Conservation (phyloP, 2,329 filamentous ascomycete genomes). For the Rhinocladiella similis region DNA sequence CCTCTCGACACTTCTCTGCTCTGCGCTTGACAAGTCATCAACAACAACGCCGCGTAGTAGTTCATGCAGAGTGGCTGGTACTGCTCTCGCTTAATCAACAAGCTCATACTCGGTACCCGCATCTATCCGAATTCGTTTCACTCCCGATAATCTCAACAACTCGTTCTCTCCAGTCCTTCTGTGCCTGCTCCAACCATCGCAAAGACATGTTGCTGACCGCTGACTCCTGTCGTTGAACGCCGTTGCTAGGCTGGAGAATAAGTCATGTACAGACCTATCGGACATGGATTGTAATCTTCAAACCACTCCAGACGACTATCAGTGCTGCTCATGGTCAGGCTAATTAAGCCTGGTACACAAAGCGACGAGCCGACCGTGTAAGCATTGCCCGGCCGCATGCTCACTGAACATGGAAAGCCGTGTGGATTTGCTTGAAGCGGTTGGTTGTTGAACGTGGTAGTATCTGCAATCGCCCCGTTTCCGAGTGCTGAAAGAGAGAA, state of each 20-base stretch:
- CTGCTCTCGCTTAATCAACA: background rate
- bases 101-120: background rate
- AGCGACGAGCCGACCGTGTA: conserved; percentile 48
- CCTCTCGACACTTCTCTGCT: background rate
- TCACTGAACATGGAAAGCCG: conserved; percentile 38
- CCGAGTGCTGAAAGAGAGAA: conserved; percentile 48
- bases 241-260: conserved; percentile 11
- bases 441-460: conserved; percentile 55
- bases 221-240: background rate
- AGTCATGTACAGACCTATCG: conserved; percentile 26
- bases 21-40: background rate
- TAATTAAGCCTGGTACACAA: conserved; percentile 41
- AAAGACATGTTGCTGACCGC: background rate
- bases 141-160: background rate
- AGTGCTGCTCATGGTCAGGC: conserved; percentile 53
- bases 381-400: conserved; percentile 53
- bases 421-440: conserved; percentile 46
- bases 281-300: conserved; percentile 58
- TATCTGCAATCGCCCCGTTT: conserved; percentile 41
- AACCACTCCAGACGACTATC: conserved; percentile 59
- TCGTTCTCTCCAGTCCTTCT: background rate
- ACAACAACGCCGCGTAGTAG: background rate
- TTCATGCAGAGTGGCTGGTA: conserved; percentile 5
- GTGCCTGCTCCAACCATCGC: too few relatives aligned
- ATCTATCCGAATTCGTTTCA: background rate